Conservation (phyloP, 208 protist genomes). For the Trypanosoma cruzi region DNA sequence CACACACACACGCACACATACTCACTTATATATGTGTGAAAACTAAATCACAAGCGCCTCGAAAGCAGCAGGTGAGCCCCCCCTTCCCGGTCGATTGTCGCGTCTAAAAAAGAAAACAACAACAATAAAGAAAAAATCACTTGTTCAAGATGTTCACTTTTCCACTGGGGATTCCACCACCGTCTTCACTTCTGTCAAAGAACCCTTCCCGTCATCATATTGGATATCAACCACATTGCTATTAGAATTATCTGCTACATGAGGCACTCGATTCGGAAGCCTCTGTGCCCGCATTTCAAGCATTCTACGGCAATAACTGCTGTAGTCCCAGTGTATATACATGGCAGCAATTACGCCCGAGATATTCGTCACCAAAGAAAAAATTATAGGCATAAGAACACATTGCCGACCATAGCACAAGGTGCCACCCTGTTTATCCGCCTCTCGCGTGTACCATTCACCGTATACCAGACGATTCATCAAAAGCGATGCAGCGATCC, state of each 20-base stretch:
- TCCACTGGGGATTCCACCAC: not conserved
- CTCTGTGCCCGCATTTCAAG: constrained; percentile 6
- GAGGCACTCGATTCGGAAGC: not conserved
- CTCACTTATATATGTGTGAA: too few species aligned
- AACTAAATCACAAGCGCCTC: too few species aligned
- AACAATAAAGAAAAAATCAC: not conserved
- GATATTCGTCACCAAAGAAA: constrained; percentile 14
- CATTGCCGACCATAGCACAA: constrained; percentile 40
- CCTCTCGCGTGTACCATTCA: constrained; percentile 67
- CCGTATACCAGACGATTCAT: constrained; percentile 81
- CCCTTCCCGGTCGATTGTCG: not conserved
- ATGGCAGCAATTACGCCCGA: not conserved
- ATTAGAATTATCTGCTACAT: not conserved
- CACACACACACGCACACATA: not conserved
- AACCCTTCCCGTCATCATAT: not conserved
- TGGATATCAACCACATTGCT: not conserved
- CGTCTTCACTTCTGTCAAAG: not conserved
- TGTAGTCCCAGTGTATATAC: constrained; percentile 28
- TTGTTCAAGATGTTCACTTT: not conserved
- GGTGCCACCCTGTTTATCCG: constrained; percentile 42
- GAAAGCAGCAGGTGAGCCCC: too few species aligned
- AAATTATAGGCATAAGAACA: constrained; percentile 23
- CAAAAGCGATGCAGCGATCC: constrained; percentile 47
- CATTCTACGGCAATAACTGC: constrained; percentile 15
- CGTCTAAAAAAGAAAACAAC: not conserved